Evolutionary conservation across 163 green algal genomes (phyloP), one percentile per base, ranked within the genome.

Genomic region (Trebouxiophyceae sp.): DNA sequence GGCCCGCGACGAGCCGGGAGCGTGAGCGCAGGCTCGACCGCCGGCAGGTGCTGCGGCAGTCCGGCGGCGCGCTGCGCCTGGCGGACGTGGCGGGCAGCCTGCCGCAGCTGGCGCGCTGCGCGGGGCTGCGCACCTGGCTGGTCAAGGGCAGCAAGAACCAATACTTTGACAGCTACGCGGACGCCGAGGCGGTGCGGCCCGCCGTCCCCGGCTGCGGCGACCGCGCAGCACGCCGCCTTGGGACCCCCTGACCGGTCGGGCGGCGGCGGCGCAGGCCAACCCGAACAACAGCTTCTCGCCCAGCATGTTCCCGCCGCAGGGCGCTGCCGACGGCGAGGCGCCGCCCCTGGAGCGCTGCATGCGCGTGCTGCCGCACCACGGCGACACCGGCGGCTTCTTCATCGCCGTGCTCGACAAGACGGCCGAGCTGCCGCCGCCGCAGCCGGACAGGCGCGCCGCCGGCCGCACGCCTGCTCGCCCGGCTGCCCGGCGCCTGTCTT

Each of bases 381-480:
- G 65, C 61, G 86, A 99, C 81, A 98, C 93, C 1, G 95, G 95
- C 28, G 93, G 95, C 61, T 99, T 99, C 83, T 99, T 99, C 65
- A 86, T 99, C 45, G 82, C 84, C 4, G 89, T 99, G 32, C 75
- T 99, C 30, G 30, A 89, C 34, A 99, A 99, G 81, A 70, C 87
- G 61, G 39, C 50, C 4, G 60, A 74, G n/a, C 56, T 50, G 39
- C 50, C 30, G 4, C 63, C 50, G 16, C 44, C 44, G 24, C 47
- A 12, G 12, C 58, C 30, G 33, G 5, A 16, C 33, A 54, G 33
- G 12, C 4, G 12, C 7, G 30, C 31, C 31, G 28, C 32, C 5
- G 29, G 12, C 39, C 57, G n/a, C n/a, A n/a, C n/a, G n/a, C n/a
- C n/a, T n/a, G n/a, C n/a, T n/a, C n/a, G n/a, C n/a, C n/a, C n/a